Evolutionary conservation across 176 grass and related monocot genomes (phyloP).

Genomic region (Phoenix roebelenii): DNA sequence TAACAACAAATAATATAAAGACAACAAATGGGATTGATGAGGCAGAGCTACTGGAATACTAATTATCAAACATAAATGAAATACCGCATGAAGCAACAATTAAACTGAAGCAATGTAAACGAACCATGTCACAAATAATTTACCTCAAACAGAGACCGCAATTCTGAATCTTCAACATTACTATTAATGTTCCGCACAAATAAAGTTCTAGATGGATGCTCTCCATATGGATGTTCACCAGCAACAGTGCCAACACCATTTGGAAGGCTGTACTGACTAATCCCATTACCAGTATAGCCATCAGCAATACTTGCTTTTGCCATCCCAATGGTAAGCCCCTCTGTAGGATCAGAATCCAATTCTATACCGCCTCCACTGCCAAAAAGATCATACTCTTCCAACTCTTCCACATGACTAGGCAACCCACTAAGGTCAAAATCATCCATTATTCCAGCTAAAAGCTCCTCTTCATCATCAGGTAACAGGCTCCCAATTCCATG

Average conservation of each 20-base stretch:
- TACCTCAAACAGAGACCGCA: constrained; percentile 43
- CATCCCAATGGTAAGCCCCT: constrained; percentile 19
- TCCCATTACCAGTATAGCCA: constrained; percentile 19
- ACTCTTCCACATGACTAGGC: constrained; percentile 31
- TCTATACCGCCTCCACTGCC: constrained; percentile 41
- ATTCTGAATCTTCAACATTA: constrained; percentile 44
- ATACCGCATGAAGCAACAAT: not conserved
- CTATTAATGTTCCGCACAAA: constrained; percentile 56
- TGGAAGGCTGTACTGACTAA: constrained; percentile 18
- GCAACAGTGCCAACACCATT: constrained; percentile 32
- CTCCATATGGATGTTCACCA: constrained; percentile 50
- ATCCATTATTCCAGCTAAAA: constrained; percentile 43
- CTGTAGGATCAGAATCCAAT: constrained; percentile 34
- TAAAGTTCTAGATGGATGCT: constrained; percentile 50
- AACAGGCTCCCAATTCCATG: constrained; percentile 26
- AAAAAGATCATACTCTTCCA: constrained; percentile 49
- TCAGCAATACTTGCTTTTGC: constrained; percentile 27
- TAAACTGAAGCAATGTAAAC: not conserved
- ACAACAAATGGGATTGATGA: not conserved
- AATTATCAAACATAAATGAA: no score
- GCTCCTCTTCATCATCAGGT: constrained; percentile 47
- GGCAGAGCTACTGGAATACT: not conserved
- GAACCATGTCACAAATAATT: not conserved
- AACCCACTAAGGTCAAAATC: constrained; percentile 36
- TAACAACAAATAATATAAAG: no score